Evolutionary conservation across 148 eudicot species (phyloP).

Genomic region (Rhododendron mucronatum): DNA sequence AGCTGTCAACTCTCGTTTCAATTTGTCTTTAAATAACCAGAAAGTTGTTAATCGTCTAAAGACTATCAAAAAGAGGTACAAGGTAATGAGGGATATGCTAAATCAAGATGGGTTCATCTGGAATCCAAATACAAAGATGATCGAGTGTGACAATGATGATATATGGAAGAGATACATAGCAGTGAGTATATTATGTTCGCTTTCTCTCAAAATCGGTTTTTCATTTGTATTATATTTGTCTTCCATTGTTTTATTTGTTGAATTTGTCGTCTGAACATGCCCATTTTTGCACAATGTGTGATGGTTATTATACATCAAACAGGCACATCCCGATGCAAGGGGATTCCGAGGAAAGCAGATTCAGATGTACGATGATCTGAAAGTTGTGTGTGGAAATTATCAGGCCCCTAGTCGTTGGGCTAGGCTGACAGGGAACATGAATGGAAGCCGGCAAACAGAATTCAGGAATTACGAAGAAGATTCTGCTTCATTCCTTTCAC

Average conservation of each 20-base stretch:
- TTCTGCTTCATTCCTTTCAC: slow-evolving; percentile 20
- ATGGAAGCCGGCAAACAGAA: slow-evolving; percentile 9
- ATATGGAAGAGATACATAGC: slow-evolving; percentile 19
- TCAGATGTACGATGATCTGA: slow-evolving; percentile 19
- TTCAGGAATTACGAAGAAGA: slow-evolving; percentile 12
- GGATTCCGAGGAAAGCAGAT: slow-evolving; percentile 12
- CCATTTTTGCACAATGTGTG: background rate
- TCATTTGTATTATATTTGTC: background rate
- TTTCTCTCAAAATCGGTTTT: background rate
- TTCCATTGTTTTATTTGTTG: background rate
- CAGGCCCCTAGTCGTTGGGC: slow-evolving; percentile 20
- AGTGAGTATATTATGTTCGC: background rate
- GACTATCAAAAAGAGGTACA: slow-evolving; percentile 20
- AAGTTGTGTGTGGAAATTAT: slow-evolving; percentile 15
- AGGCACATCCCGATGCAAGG: slow-evolving; percentile 20
- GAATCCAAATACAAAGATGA: slow-evolving; percentile 18
- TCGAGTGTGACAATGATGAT: slow-evolving; percentile 12
- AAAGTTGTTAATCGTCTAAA: slow-evolving; percentile 18
- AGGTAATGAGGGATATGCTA: slow-evolving; percentile 18
- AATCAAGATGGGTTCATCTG: slow-evolving; percentile 16
- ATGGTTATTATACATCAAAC: background rate
- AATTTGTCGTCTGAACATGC: background rate
- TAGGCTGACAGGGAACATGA: slow-evolving; percentile 15
- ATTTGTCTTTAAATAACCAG: slow-evolving; percentile 18
- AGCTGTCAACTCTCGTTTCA: slow-evolving; percentile 16